Evolutionary conservation across 805 yeast genomes (phyloP).

Genomic region (Cyberlindnera meyerae): DNA sequence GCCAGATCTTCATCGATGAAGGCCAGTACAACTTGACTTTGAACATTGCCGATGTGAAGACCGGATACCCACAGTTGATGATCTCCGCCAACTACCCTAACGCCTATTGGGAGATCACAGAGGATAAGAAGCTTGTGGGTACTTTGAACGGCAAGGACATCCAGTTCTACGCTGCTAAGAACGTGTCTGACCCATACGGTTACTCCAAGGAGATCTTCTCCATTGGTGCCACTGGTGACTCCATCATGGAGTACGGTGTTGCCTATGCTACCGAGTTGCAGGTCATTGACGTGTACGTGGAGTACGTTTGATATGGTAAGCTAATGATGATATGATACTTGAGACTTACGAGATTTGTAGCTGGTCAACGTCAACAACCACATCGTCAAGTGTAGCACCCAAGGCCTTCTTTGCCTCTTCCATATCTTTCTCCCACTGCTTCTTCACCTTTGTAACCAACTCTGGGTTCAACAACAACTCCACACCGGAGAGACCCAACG

Average conservation of each 20-base stretch:
- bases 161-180: constrained; percentile 38
- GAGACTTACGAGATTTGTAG: too few relatives aligned
- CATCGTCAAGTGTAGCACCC: too few relatives aligned
- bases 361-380: too few relatives aligned
- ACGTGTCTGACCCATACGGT: constrained; percentile 41
- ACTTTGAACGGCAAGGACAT: constrained; percentile 27
- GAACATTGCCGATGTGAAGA: constrained; percentile 1
- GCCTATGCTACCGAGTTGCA: background rate
- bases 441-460: background rate
- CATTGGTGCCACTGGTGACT: constrained; percentile 26
- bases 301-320: too few relatives aligned
- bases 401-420: too few relatives aligned
- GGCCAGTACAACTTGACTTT: constrained; percentile 5
- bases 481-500: background rate
- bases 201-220: constrained; percentile 29
- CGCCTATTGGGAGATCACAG: constrained; percentile 9
- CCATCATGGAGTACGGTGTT: constrained; percentile 2
- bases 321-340: too few relatives aligned
- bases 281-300: background rate
- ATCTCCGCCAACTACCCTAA: constrained; percentile 10
- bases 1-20: constrained; percentile 6
- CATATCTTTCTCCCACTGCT: background rate
- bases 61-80: constrained; percentile 15
- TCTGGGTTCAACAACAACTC: background rate
- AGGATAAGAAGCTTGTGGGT: constrained; percentile 25